A percentile compares a stretch with the other conserved stretches of the same genome.
Evolutionary conservation across 179 eudicot species (phyloP).

Genomic region (Silene noctiflora): DNA sequence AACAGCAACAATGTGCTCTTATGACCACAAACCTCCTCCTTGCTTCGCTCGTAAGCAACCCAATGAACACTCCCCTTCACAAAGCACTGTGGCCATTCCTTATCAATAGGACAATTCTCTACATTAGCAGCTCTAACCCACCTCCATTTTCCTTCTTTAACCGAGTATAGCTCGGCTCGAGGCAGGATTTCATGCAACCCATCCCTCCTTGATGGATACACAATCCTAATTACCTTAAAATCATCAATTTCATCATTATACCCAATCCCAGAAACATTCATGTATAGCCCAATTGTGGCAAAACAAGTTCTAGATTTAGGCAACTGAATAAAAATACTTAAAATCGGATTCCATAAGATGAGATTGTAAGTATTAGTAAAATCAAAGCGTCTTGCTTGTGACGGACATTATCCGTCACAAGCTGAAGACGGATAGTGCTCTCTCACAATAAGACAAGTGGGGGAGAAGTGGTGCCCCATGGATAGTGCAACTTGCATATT

Average conservation of each 20-base stretch:
- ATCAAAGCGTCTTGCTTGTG: too few relatives aligned
- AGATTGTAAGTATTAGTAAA: neutral
- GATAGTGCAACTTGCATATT: too few relatives aligned
- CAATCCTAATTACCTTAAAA: conserved; percentile 5
- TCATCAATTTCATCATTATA: conserved; percentile 7
- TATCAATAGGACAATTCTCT: neutral
- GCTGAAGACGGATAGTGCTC: too few relatives aligned
- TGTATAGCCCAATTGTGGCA: neutral
- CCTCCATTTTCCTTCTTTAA: conserved; percentile 16
- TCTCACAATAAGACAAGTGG: too few relatives aligned
- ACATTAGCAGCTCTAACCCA: neutral
- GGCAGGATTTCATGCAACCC: conserved; percentile 4
- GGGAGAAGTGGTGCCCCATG: too few relatives aligned
- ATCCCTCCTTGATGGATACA: neutral
- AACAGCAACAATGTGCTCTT: conserved; percentile 11
- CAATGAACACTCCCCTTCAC: neutral
- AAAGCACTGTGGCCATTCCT: conserved; percentile 3
- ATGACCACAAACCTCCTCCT: neutral
- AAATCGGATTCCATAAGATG: conserved; percentile 11
- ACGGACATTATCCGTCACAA: too few relatives aligned
- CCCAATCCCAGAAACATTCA: neutral
- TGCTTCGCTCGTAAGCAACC: conserved; percentile 7
- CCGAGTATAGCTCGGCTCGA: conserved; percentile 5
- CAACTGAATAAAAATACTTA: neutral
- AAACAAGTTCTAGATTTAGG: conserved; percentile 5